These are phyloP conservation scores for Dorcoceras hygrometricum DNA, from an alignment of 257 asterid genomes.

Conservation along the genomic window DNA sequence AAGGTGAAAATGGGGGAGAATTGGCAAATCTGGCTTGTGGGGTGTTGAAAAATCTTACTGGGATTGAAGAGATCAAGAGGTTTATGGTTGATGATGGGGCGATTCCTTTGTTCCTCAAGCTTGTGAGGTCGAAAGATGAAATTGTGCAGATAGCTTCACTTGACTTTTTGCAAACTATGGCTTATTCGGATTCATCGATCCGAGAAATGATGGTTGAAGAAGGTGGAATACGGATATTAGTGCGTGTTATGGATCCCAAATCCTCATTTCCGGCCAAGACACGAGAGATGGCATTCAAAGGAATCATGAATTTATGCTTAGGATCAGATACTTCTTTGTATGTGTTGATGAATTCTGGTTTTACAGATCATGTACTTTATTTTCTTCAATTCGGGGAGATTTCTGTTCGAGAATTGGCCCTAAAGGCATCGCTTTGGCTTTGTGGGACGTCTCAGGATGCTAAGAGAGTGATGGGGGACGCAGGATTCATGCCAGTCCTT, in stretches of 20 bases:
- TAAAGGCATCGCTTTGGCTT: conserved; percentile 81
- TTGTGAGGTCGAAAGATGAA: conserved; percentile 55
- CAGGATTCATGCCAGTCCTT: conserved; percentile 74
- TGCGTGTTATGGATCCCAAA: conserved; percentile 63
- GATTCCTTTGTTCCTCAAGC: conserved; percentile 47
- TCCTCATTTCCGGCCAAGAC: conserved; percentile 49
- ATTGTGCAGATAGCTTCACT: conserved; percentile 48
- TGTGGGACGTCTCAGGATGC: conserved; percentile 75
- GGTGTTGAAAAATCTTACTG: conserved; percentile 79
- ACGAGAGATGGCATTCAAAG: conserved; percentile 68
- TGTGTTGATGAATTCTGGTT: conserved; percentile 40
- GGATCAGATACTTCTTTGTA: conserved; percentile 41
- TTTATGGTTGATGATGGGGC: conserved; percentile 89
- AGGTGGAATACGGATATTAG: conserved; percentile 65
- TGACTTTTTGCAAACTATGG: conserved; percentile 74
- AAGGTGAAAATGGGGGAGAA: conserved; percentile 32
- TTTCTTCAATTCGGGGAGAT: conserved; percentile 60
- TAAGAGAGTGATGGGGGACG: conserved; percentile 83
- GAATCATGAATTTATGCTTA: conserved; percentile 53
- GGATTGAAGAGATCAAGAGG: conserved; percentile 83
- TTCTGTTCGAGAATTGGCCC: conserved; percentile 65
- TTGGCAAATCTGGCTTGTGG: conserved; percentile 55
- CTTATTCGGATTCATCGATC: conserved; percentile 58
- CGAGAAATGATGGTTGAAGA: conserved; percentile 44
- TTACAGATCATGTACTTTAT: conserved; percentile 61